phyloP scores from a whole-genome alignment of 495 filamentous ascomycete genomes.

The Chlorociboria aeruginascens region DNA sequence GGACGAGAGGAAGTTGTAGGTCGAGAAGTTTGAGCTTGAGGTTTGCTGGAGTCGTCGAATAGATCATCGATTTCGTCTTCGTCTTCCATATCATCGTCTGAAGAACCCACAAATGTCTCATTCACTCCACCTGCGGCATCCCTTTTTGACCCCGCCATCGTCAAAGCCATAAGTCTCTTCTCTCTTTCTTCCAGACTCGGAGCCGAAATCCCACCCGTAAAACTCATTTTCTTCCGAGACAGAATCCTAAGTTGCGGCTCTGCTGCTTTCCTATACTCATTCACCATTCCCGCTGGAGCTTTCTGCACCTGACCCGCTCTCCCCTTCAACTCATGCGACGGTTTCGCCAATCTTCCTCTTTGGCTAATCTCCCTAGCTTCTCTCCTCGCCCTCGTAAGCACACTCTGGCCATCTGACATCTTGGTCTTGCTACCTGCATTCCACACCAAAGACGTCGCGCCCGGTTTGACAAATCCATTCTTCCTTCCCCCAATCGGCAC shows the following conservation, averaged over 20 bases:
- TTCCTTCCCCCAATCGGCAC: constrained; percentile 11
- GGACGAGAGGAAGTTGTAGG: not conserved
- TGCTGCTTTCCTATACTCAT: constrained; percentile 9
- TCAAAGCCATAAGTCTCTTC: constrained; percentile 6
- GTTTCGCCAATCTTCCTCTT: constrained; percentile 9
- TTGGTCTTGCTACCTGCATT: constrained; percentile 20
- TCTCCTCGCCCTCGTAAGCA: constrained; percentile 19
- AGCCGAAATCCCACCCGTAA: not conserved
- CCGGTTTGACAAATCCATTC: constrained; percentile 3
- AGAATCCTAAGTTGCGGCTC: constrained; percentile 13
- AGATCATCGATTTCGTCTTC: constrained; percentile 10
- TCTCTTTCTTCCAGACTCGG: constrained; percentile 11
- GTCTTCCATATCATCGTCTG: constrained; percentile 2
- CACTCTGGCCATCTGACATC: constrained; percentile 17
- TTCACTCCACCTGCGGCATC: not conserved
- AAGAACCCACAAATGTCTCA: constrained; percentile 1
- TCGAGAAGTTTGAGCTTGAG: not conserved
- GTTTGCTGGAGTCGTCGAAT: constrained; percentile 6
- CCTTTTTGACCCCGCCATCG: not conserved
- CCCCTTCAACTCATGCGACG: constrained; percentile 12
- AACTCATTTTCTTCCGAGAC: not conserved
- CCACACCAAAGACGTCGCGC: constrained; percentile 12
- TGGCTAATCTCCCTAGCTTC: constrained; percentile 21
- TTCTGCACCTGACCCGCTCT: constrained; percentile 7
- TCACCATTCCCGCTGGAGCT: constrained; percentile 17